Evolutionary conservation across 805 yeast genomes (phyloP).

Genomic region (Metschnikowia lochheadii): DNA sequence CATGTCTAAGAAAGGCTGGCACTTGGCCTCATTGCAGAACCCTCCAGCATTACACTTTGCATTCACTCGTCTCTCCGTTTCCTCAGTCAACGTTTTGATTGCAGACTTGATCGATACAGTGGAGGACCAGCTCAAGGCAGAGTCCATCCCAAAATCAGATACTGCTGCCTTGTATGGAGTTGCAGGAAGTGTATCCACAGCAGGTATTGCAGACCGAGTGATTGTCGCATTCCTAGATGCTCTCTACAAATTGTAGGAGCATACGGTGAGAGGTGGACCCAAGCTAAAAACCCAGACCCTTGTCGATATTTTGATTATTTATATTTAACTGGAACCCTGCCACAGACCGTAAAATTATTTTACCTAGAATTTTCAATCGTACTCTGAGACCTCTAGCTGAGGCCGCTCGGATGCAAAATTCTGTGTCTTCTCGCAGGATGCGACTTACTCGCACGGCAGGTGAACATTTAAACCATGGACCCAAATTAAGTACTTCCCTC

Average conservation of each 20-base stretch:
- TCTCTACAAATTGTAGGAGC: constrained; percentile 50
- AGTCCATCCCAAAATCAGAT: constrained; percentile 40
- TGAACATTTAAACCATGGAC: neutral
- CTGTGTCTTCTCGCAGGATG: neutral
- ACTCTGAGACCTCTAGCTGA: too few relatives aligned
- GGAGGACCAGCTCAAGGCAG: constrained; percentile 28
- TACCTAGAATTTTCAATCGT: too few relatives aligned
- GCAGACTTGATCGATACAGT: constrained; percentile 46
- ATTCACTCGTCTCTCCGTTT: constrained; percentile 65
- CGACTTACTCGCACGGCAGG: neutral
- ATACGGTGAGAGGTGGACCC: neutral
- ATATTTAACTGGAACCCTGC: too few relatives aligned
- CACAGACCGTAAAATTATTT: too few relatives aligned
- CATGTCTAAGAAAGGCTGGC: constrained; percentile 76
- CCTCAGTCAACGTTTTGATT: constrained; percentile 58
- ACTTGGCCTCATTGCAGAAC: constrained; percentile 75
- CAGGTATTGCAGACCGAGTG: constrained; percentile 76
- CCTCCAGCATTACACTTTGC: constrained; percentile 94
- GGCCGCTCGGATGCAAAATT: neutral
- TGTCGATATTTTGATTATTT: too few relatives aligned
- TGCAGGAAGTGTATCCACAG: constrained; percentile 84
- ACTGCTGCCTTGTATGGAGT: constrained; percentile 94
- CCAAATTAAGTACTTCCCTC: neutral
- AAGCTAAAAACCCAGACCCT: neutral
- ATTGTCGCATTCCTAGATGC: constrained; percentile 81